Conservation (phyloP, 345 rosid genomes). For the Lagerstroemia speciosa region DNA sequence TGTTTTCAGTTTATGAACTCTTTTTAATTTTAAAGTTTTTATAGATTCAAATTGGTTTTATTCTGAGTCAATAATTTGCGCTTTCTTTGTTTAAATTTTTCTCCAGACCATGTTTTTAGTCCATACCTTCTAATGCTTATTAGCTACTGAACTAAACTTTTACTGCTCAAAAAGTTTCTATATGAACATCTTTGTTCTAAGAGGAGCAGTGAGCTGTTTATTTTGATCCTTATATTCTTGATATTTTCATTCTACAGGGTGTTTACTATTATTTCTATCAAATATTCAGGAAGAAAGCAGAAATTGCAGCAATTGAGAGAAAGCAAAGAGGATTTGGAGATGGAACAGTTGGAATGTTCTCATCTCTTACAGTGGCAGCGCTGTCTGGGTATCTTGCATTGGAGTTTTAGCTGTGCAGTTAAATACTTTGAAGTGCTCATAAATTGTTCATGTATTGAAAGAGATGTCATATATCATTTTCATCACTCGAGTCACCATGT, state of each 20-base stretch:
- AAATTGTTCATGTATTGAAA: background rate
- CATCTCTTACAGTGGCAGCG: constrained; percentile 93
- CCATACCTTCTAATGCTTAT: background rate
- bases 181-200: background rate
- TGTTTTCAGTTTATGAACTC: background rate
- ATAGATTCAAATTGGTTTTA: background rate
- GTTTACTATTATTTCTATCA: constrained; percentile 99
- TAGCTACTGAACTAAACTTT: constrained; percentile 1
- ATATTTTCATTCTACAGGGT: constrained; percentile 68
- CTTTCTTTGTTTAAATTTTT: background rate
- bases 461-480: background rate
- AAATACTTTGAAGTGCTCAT: background rate
- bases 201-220: background rate
- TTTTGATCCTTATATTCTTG: constrained; percentile 20
- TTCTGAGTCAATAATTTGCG: too few relatives aligned
- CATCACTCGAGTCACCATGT: background rate
- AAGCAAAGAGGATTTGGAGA: constrained; percentile 71
- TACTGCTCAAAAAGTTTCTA: background rate
- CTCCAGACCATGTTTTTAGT: background rate
- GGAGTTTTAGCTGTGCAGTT: background rate
- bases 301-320: constrained; percentile 47
- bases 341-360: constrained; percentile 90
- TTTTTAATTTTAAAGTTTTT: background rate
- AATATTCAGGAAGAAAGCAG: constrained; percentile 93
- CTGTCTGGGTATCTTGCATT: constrained; percentile 59